phyloP scores from a whole-genome alignment of 768 basidiomycete species.

The Termitomyces sp. region DNA sequence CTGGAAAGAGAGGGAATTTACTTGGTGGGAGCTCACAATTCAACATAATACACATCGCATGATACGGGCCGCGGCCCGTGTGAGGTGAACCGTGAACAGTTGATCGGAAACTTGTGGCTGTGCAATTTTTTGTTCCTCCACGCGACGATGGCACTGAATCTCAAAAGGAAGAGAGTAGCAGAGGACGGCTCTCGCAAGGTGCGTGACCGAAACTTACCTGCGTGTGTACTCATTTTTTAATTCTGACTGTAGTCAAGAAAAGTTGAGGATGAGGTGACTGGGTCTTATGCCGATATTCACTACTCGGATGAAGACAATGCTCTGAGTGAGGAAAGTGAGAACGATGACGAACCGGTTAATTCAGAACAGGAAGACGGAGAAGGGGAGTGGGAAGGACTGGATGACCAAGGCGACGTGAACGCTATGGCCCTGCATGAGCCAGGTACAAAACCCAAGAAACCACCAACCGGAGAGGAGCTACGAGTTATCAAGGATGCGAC shows the following conservation, averaged over 20 bases:
- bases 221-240: neutral
- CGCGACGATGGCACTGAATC: constrained; percentile 20
- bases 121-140: constrained; percentile 25
- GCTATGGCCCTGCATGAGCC: constrained; percentile 7
- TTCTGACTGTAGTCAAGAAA: constrained; percentile 8
- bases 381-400: constrained; percentile 27
- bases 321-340: constrained; percentile 6
- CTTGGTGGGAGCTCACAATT: neutral
- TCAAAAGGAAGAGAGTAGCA: constrained; percentile 26
- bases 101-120: constrained; percentile 24
- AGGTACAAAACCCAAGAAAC: constrained; percentile 37
- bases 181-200: constrained; percentile 20
- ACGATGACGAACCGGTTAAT: constrained; percentile 3
- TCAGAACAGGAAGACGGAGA: constrained; percentile 17
- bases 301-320: constrained; percentile 10
- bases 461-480: constrained; percentile 70
- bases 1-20: neutral
- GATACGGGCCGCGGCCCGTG: too few relatives aligned
- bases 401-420: constrained; percentile 5
- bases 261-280: constrained; percentile 5
- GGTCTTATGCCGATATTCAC: neutral
- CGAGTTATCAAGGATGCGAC: constrained; percentile 68
- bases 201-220: neutral
- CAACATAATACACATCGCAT: too few relatives aligned
- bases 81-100: too few relatives aligned